Evolutionary conservation across 1,139 yeast species (phyloP), one percentile per base, ranked within the genome.

Genomic region (Arxiozyma bovina): DNA sequence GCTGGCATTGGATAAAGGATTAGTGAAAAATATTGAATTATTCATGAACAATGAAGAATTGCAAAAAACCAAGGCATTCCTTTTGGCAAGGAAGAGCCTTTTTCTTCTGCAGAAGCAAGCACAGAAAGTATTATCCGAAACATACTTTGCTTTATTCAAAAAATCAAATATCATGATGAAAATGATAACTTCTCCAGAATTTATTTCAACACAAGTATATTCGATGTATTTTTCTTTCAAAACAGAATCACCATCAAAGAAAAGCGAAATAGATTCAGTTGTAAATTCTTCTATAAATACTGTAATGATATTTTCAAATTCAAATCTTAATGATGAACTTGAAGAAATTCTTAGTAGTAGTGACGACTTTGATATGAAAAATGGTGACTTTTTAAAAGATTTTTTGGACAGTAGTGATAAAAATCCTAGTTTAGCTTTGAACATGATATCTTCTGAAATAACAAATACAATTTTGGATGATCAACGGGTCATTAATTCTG

Each of bases 81-180:
- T 70, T 20, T 68, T 69, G 41, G 89, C 89, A 0, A 72, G 94
- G 57, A 76, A 74, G 53, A 74, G 81, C 3, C 71, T 88, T 23
- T 70, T 88, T 45, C 68, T 74, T 3, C 65, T 85, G 3, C 96
- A 88, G 62, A 69, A 73, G 18, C 75, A 76, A 17, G 76, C 80
- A 0, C 81, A 73, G 57, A 70, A 73, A 23, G 68, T 74, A 17
- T 74, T 88, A 73, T 75, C 76, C 45, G 70, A 69, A 1, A 69
- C 73, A 5, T 86, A 80, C 63, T 77, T 82, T 56, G 75, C 74
- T n/a, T 77, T 75, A 7, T 87, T 87, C 67, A 81, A 81, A 59
- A 71, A 70, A 44, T 79, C 85, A 0, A 79, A 76, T 51, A 61
- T 71, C 1, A 81, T 77, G 62, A 60, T 77, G 53, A 75, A 78